Conservation (phyloP, 352 stramenopile genomes). For the Globisporangium apiculatum region DNA sequence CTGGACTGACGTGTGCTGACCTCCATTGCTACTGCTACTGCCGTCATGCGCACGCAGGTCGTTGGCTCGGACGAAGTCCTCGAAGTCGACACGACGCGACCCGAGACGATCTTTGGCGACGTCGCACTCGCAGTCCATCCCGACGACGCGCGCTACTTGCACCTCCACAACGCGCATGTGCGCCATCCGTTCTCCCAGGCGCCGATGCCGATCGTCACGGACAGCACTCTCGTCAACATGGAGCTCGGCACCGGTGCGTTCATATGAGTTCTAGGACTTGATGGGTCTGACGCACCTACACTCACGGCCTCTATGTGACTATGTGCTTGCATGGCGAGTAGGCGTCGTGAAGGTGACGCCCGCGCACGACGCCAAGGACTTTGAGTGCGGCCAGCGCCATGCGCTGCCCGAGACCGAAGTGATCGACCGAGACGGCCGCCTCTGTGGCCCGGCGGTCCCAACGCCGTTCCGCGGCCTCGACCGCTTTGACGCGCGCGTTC, state of each 20-base stretch:
- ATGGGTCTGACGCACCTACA: background rate
- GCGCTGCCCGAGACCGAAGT: constrained; percentile 76
- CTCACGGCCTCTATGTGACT: background rate
- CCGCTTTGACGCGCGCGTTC: constrained; percentile 90
- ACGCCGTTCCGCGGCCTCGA: constrained; percentile 91
- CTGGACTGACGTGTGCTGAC: no score
- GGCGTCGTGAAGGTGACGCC: constrained; percentile 95
- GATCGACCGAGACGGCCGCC: constrained; percentile 63
- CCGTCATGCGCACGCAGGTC: constrained; percentile 16
- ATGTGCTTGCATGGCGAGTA: constrained; percentile 8
- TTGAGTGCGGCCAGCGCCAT: constrained; percentile 96
- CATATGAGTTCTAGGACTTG: constrained; percentile 20
- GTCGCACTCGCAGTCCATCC: constrained; percentile 97
- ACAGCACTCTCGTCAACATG: constrained; percentile 98
- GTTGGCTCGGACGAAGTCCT: constrained; percentile 65
- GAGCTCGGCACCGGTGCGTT: constrained; percentile 95
- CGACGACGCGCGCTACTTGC: constrained; percentile 91
- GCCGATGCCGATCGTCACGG: constrained; percentile 93
- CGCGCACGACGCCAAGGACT: constrained; percentile 99
- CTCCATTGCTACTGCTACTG: no score
- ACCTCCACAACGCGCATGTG: constrained; percentile 94
- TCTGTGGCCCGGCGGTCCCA: constrained; percentile 62
- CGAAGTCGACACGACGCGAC: constrained; percentile 95
- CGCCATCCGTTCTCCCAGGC: constrained; percentile 91
- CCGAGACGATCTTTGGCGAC: constrained; percentile 99